These are phyloP conservation scores for Arthroderma sp. DNA, from an alignment of 2,329 filamentous ascomycete species.

Conservation along the genomic window DNA sequence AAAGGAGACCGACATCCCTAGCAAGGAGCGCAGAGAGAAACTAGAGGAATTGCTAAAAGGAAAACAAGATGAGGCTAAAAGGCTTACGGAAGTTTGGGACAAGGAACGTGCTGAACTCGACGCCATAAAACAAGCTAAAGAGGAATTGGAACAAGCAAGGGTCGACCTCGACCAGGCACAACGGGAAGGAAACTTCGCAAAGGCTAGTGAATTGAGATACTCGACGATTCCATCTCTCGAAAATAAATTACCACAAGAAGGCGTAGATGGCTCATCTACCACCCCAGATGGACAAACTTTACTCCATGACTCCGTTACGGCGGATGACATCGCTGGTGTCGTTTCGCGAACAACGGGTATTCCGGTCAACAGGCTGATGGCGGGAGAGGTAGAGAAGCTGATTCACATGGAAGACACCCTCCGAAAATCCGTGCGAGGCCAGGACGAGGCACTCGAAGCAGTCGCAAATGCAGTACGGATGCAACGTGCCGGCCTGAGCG, in stretches of 20 bases:
- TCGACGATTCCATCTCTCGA: slow-evolving; percentile 73
- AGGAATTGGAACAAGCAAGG: slow-evolving; percentile 73
- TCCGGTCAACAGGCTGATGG: slow-evolving; percentile 80
- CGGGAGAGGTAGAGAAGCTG: slow-evolving; percentile 85
- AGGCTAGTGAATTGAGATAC: slow-evolving; percentile 83
- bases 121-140: slow-evolving; percentile 72
- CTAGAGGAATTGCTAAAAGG: slow-evolving; percentile 63
- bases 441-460: slow-evolving; percentile 83
- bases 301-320: slow-evolving; percentile 86
- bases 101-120: slow-evolving; percentile 78
- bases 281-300: slow-evolving; percentile 42
- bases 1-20: slow-evolving; percentile 85
- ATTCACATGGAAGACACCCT: slow-evolving; percentile 91
- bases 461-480: slow-evolving; percentile 88
- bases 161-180: slow-evolving; percentile 80
- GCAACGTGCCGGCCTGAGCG: slow-evolving; percentile 81
- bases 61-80: slow-evolving; percentile 63
- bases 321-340: slow-evolving; percentile 86
- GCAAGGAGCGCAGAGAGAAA: slow-evolving; percentile 74
- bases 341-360: slow-evolving; percentile 88
- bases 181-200: slow-evolving; percentile 73
- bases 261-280: slow-evolving; percentile 27
- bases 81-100: slow-evolving; percentile 74
- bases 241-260: slow-evolving; percentile 64
- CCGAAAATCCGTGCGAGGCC: slow-evolving; percentile 70